phyloP scores from a whole-genome alignment of 768 basidiomycete species.

The Leucogyrophana mollusca region DNA sequence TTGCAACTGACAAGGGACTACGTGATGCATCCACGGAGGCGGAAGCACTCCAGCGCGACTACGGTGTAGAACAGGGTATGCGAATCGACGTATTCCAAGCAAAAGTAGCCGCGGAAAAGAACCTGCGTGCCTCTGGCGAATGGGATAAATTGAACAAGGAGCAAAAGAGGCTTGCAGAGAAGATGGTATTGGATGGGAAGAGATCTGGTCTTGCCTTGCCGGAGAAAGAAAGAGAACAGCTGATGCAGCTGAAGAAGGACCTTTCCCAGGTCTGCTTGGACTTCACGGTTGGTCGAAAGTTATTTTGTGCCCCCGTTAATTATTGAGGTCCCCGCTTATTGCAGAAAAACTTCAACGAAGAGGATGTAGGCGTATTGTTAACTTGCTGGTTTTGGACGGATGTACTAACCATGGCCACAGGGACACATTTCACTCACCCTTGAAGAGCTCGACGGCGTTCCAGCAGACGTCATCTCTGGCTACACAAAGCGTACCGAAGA shows the following conservation, averaged over 20 bases:
- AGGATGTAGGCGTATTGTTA: slow-evolving; percentile 49
- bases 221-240: slow-evolving; percentile 53
- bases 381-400: neutral
- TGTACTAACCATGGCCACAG: slow-evolving; percentile 36
- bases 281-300: slow-evolving; percentile 59
- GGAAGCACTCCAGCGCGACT: slow-evolving; percentile 70
- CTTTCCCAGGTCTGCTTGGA: slow-evolving; percentile 74
- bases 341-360: slow-evolving; percentile 89
- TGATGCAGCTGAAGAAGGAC: slow-evolving; percentile 70
- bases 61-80: slow-evolving; percentile 75
- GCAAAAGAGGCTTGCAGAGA: slow-evolving; percentile 76
- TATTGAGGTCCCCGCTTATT: neutral
- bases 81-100: slow-evolving; percentile 77
- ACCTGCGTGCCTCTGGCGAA: slow-evolving; percentile 58
- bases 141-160: slow-evolving; percentile 66
- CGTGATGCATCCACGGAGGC: slow-evolving; percentile 79
- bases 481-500: slow-evolving; percentile 66
- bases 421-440: slow-evolving; percentile 60
- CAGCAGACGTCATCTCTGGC: slow-evolving; percentile 75
- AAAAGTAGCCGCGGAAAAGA: slow-evolving; percentile 67
- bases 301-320: neutral
- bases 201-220: slow-evolving; percentile 77
- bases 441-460: slow-evolving; percentile 79
- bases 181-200: slow-evolving; percentile 76
- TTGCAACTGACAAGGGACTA: slow-evolving; percentile 70